Conservation (phyloP, 2,329 filamentous ascomycete species). For the Aphanoascus verrucosus region DNA sequence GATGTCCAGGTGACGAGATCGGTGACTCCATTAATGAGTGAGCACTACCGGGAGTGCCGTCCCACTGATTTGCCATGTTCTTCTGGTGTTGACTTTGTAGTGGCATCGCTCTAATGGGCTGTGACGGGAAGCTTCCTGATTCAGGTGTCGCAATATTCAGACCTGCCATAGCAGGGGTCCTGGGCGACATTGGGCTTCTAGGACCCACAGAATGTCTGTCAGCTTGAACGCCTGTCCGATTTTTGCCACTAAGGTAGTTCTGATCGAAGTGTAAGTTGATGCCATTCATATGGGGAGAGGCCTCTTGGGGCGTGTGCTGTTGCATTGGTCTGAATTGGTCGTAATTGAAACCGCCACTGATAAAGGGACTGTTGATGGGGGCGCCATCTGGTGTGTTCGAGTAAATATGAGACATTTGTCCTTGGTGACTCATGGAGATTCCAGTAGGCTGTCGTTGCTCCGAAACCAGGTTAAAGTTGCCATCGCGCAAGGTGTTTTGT, state of each 20-base stretch:
- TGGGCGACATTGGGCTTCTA: slow-evolving; percentile 73
- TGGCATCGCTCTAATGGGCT: slow-evolving; percentile 61
- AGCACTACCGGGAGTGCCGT: slow-evolving; percentile 71
- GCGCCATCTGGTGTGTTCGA: slow-evolving; percentile 87
- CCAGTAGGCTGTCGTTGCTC: slow-evolving; percentile 46
- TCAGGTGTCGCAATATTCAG: slow-evolving; percentile 63
- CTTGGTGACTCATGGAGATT: slow-evolving; percentile 53
- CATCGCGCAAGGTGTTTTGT: slow-evolving; percentile 29
- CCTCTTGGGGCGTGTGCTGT: slow-evolving; percentile 38
- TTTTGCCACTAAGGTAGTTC: slow-evolving; percentile 49
- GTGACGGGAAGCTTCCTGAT: slow-evolving; percentile 59
- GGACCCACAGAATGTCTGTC: slow-evolving; percentile 64
- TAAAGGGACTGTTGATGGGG: slow-evolving; percentile 83
- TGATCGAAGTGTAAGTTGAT: slow-evolving; percentile 41
- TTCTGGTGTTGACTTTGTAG: slow-evolving; percentile 61
- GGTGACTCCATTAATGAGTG: slow-evolving; percentile 82
- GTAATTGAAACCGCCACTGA: slow-evolving; percentile 62
- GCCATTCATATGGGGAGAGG: slow-evolving; percentile 26
- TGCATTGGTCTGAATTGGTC: slow-evolving; percentile 61
- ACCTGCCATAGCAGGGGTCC: slow-evolving; percentile 64
- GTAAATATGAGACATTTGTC: slow-evolving; percentile 62
- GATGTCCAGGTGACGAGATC: slow-evolving; percentile 62
- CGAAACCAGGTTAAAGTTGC: slow-evolving; percentile 30
- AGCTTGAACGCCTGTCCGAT: slow-evolving; percentile 53
- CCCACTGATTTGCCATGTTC: slow-evolving; percentile 79